A percentile compares a stretch with the other conserved stretches of the same genome.
Conservation (phyloP, 768 basidiomycete genomes). For the Psilocybe azurescens region DNA sequence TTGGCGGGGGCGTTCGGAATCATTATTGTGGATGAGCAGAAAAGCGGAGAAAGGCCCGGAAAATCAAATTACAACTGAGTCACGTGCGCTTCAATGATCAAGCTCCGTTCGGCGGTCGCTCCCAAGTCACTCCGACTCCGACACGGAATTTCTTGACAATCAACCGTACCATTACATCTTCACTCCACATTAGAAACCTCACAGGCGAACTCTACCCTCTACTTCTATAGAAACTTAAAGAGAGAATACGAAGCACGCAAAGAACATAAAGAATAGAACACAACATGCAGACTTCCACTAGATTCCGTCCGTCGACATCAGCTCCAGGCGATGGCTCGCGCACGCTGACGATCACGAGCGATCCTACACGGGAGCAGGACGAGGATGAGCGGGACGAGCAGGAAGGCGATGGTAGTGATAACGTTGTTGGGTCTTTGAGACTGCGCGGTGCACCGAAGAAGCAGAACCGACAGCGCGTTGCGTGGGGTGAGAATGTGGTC, state of each 20-base stretch:
- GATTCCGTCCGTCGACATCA: constrained; percentile 36
- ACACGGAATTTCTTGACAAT: not conserved
- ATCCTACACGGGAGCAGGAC: constrained; percentile 34
- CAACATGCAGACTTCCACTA: not conserved
- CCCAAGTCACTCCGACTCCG: too few species aligned
- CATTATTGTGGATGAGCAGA: too few species aligned
- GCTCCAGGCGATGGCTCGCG: constrained; percentile 58
- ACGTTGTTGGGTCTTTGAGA: constrained; percentile 55
- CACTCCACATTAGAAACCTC: not conserved
- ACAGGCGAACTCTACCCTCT: too few species aligned
- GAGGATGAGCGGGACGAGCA: constrained; percentile 19
- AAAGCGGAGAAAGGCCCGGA: not conserved
- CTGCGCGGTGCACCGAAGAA: constrained; percentile 56
- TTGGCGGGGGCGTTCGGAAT: too few species aligned
- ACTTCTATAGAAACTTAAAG: not conserved
- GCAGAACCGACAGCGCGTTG: constrained; percentile 61
- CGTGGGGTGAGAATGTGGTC: constrained; percentile 84
- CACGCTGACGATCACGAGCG: constrained; percentile 52
- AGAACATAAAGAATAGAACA: too few species aligned
- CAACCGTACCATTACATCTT: not conserved
- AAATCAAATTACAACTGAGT: not conserved
- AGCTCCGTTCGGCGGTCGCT: not conserved
- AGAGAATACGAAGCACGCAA: too few species aligned
- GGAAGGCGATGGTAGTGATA: constrained; percentile 9
- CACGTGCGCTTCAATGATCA: not conserved